Conservation (phyloP, 345 rosid species). For the Reutealis trisperma region DNA sequence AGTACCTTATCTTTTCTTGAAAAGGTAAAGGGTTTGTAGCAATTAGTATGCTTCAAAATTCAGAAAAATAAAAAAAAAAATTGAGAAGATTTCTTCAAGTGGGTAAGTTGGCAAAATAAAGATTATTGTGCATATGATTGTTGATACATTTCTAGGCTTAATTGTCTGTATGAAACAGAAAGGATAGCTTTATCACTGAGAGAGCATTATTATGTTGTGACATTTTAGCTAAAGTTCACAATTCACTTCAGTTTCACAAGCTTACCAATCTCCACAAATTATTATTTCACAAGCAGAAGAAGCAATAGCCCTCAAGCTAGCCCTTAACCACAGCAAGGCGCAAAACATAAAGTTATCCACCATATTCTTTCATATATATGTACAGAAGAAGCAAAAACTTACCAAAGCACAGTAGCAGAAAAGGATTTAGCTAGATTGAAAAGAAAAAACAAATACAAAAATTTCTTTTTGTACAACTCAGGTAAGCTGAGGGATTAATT, state of each 20-base stretch:
- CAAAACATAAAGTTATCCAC: neutral
- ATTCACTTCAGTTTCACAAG: neutral
- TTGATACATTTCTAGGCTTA: neutral
- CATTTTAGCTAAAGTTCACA: neutral
- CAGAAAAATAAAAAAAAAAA: constrained; percentile 33
- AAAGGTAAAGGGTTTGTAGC: constrained; percentile 30
- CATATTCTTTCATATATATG: neutral
- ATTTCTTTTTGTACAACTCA: too few species aligned
- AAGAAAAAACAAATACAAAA: neutral
- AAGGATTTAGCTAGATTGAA: neutral
- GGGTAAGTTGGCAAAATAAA: constrained; percentile 22
- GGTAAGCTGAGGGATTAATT: too few species aligned
- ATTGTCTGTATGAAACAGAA: neutral
- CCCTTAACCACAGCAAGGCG: neutral
- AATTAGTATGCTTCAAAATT: constrained; percentile 44
- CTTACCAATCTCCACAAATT: neutral
- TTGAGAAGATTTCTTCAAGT: constrained; percentile 22
- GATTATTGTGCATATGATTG: constrained; percentile 26
- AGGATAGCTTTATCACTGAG: neutral
- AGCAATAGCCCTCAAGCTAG: neutral
- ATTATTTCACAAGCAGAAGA: neutral
- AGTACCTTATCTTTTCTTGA: neutral
- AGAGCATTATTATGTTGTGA: neutral
- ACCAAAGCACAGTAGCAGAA: neutral
- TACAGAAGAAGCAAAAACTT: neutral